Base-by-base conservation (phyloP, 1,139 yeast genomes). In the Taphrina confusa region DNA sequence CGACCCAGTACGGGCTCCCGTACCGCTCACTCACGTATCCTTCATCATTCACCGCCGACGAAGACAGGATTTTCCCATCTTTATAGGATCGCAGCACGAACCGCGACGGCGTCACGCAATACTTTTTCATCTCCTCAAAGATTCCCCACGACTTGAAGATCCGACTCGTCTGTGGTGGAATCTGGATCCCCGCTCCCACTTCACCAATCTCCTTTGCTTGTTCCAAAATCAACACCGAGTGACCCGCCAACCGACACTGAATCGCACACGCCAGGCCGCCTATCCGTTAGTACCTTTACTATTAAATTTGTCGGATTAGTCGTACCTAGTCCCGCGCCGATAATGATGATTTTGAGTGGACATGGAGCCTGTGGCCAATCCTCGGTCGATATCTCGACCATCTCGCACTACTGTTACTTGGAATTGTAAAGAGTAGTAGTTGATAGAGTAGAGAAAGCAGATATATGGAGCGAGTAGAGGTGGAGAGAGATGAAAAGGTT, bases 121-220 rank as follows among this genome's bases (percentile, higher is more conserved):
- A 50, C 1, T 62, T 63, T 34, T 66, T 67, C 12, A 74, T 65
- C 25, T 67, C 62, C 52, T 70, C 68, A 61, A 64, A 60, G 50
- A 71, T 66, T 3, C 75, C 75, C 64, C 70, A 66, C n/a, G 67
- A 62, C 50, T 67, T 64, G 27, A 72, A 63, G 28, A 73, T 66
- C 30, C 69, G 65, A 22, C 69, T 63, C n/a, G 74, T 68, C 42
- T 72, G 71, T 14, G 75, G 75, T 5, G 75, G 75, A 30, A 72
- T 68, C 65, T 73, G 75, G 54, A 73, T 72, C 27, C 75, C 75
- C 8, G 77, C 78, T 11, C 78, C 78, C 9, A 75, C 75, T 65
- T 75, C 78, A n/a, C 75, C 74, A n/a, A 73, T 66, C 45, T 64
- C 67, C 39, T 66, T 65, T 23, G 76, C 73, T 37, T 72, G 68